These are phyloP conservation scores for Rubia yunnanensis DNA, from an alignment of 257 asterid species.

Conservation along the genomic window DNA sequence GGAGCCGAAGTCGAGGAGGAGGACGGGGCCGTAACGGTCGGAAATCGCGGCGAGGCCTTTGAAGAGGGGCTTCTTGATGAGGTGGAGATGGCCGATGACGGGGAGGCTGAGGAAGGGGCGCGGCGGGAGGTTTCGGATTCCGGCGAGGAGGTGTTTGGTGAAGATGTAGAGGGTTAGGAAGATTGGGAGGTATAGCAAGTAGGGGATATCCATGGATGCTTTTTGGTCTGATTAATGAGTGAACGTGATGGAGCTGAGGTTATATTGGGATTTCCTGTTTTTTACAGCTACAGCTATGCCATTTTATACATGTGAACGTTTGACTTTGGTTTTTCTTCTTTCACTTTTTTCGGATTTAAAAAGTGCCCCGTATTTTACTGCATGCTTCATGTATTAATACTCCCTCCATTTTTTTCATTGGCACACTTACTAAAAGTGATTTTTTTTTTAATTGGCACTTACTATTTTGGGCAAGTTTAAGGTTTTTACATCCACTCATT, in stretches of 20 bases:
- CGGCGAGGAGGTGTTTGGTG: conserved; percentile 30
- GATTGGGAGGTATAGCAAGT: conserved; percentile 21
- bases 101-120: conserved; percentile 45
- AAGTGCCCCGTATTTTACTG: no score
- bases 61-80: conserved; percentile 47
- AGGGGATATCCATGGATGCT: conserved; percentile 20
- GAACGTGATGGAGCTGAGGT: neutral
- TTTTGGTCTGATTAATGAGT: neutral
- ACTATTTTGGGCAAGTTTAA: no score
- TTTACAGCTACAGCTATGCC: neutral
- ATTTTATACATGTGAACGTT: neutral
- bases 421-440: no score
- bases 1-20: conserved; percentile 54
- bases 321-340: neutral
- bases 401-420: no score
- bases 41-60: conserved; percentile 45
- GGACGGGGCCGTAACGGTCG: conserved; percentile 43
- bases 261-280: no score
- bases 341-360: no score
- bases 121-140: conserved; percentile 44
- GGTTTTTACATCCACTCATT: no score
- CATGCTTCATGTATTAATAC: no score
- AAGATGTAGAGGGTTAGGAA: conserved; percentile 29
- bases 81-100: conserved; percentile 59
- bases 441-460: no score